These are phyloP conservation scores for Arthrobotrys pseudoclavata DNA, from an alignment of 2,329 filamentous ascomycete genomes.

Conservation along the genomic window DNA sequence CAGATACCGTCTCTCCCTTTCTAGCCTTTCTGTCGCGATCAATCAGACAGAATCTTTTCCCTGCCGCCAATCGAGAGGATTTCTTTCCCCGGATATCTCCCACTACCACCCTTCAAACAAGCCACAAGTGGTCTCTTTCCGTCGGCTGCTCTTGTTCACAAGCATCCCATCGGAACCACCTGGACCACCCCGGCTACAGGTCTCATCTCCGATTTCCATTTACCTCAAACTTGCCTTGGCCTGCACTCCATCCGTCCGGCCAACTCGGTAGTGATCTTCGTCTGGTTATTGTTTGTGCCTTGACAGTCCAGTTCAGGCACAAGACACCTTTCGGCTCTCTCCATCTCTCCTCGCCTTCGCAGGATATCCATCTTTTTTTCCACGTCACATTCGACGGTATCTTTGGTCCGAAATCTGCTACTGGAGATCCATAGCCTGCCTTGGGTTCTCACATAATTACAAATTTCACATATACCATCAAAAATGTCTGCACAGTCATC, in stretches of 20 bases:
- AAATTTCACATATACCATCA: constrained; percentile 8
- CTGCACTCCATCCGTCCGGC: constrained; percentile 8
- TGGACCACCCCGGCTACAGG: constrained; percentile 3
- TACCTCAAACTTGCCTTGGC: constrained; percentile 1
- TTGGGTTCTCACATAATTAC: constrained; percentile 26
- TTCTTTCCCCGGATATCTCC: constrained; percentile 51
- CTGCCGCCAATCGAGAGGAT: constrained; percentile 34
- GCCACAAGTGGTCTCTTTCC: constrained; percentile 26
- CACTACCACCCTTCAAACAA: constrained; percentile 2
- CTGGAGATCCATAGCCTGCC: constrained; percentile 20
- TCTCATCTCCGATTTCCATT: constrained; percentile 7
- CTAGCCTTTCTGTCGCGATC: constrained; percentile 33
- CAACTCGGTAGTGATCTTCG: constrained; percentile 47
- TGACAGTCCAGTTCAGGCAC: constrained; percentile 21
- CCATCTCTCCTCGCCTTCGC: constrained; percentile 4
- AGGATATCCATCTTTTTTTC: constrained; percentile 29
- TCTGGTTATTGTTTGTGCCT: constrained; percentile 20
- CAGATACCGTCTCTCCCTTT: constrained; percentile 4
- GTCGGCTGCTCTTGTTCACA: constrained; percentile 11
- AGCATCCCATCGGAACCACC: constrained; percentile 16
- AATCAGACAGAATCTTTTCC: background rate
- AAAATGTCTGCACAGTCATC: constrained; percentile 52
- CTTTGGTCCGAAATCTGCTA: constrained; percentile 22
- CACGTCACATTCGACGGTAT: constrained; percentile 29
- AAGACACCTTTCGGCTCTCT: constrained; percentile 30